phyloP scores from a whole-genome alignment of 176 grass and related monocot species.

The Raddia guianensis region DNA sequence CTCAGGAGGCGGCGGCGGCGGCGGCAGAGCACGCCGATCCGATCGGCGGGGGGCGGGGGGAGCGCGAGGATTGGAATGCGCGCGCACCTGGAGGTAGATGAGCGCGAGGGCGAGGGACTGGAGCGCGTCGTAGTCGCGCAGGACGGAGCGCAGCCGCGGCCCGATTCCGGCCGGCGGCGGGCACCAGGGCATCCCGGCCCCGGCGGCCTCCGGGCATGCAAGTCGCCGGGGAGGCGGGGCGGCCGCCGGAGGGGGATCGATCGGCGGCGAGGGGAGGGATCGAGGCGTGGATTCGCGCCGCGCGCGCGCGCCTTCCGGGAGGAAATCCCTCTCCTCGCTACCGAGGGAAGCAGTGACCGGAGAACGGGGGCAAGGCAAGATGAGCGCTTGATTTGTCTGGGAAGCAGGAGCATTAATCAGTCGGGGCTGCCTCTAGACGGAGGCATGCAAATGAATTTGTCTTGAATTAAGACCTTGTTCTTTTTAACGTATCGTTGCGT shows the following conservation, averaged over 20 bases:
- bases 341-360: neutral
- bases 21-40: slow-evolving; percentile 29
- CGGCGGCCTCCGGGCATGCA: slow-evolving; percentile 39
- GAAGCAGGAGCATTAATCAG: neutral
- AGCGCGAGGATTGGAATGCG: neutral
- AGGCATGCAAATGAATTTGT: too few relatives aligned
- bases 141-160: slow-evolving; percentile 78
- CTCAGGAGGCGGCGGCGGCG: neutral
- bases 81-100: slow-evolving; percentile 87
- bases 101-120: slow-evolving; percentile 78
- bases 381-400: neutral
- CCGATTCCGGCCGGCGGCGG: slow-evolving; percentile 46
- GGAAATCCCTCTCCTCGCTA: slow-evolving; percentile 18
- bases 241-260: neutral
- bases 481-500: too few relatives aligned
- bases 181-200: slow-evolving; percentile 66
- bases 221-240: neutral
- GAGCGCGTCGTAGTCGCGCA: slow-evolving; percentile 92
- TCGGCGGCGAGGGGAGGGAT: neutral
- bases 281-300: slow-evolving; percentile 13
- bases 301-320: neutral
- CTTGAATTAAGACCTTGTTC: too few relatives aligned
- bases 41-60: neutral
- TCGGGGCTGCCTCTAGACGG: too few relatives aligned
- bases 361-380: slow-evolving; percentile 10